A percentile compares a stretch with the other conserved stretches of the same genome.
These are phyloP conservation scores for Amphibolis antarctica DNA, from an alignment of 106 monocot genomes.

Conservation along the genomic window DNA sequence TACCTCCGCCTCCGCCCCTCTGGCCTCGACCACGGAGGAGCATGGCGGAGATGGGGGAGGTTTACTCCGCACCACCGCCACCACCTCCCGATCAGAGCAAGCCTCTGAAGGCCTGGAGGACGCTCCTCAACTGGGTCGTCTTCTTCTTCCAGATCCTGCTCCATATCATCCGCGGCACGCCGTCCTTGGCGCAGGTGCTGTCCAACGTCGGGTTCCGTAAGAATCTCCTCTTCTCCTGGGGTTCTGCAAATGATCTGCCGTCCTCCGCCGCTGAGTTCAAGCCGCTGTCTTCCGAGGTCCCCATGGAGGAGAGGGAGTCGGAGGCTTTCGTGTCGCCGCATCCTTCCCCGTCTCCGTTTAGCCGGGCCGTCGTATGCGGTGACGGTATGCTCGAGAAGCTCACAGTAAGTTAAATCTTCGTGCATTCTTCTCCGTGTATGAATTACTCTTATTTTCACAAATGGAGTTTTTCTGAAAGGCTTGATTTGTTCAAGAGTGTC, in stretches of 20 bases:
- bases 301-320: slow-evolving; percentile 1
- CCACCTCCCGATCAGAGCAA: slow-evolving; percentile 1
- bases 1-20: no score
- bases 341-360: neutral
- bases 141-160: slow-evolving; percentile 28
- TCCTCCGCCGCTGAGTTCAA: slow-evolving; percentile 9
- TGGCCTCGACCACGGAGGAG: no score
- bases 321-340: slow-evolving; percentile 10
- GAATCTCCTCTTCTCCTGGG: slow-evolving; percentile 1
- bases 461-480: no score
- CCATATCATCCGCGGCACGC: slow-evolving; percentile 31
- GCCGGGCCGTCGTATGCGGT: neutral
- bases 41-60: slow-evolving; percentile 5
- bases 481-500: no score
- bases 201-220: slow-evolving; percentile 19
- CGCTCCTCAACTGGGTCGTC: slow-evolving; percentile 24
- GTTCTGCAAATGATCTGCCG: neutral
- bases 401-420: neutral
- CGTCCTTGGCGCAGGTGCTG: slow-evolving; percentile 10
- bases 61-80: slow-evolving; percentile 13
- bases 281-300: slow-evolving; percentile 16
- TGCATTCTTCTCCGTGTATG: no score
- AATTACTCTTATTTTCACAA: no score
- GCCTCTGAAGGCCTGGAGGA: slow-evolving; percentile 21
- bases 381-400: neutral